Conservation (phyloP, 345 rosid genomes). For the Salix caprea region DNA sequence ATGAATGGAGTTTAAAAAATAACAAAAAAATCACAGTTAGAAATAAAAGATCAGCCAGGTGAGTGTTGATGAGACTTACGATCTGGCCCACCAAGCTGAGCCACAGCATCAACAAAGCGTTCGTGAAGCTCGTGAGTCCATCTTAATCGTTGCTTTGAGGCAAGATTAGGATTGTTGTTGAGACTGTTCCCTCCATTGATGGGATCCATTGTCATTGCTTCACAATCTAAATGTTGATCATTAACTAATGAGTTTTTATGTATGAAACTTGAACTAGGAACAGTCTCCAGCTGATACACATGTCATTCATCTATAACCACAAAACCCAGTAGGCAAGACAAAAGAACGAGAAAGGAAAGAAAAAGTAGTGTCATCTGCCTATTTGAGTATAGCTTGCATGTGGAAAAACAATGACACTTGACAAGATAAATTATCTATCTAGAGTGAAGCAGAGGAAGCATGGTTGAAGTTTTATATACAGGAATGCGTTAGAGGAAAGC, state of each 20-base stretch:
- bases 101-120: constrained; percentile 98
- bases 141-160: constrained; percentile 92
- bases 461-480: too few relatives aligned
- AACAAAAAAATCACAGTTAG: not conserved
- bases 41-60: not conserved
- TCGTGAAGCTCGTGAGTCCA: constrained; percentile 99
- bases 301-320: constrained; percentile 36
- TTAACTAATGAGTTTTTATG: constrained; percentile 42
- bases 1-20: not conserved
- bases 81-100: constrained; percentile 99
- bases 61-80: constrained; percentile 48
- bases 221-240: constrained; percentile 50
- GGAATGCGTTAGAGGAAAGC: too few relatives aligned
- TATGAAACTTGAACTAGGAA: constrained; percentile 40
- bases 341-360: not conserved
- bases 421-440: not conserved
- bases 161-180: constrained; percentile 64
- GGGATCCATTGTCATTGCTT: constrained; percentile 62
- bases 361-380: not conserved
- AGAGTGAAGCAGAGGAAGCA: not conserved
- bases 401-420: not conserved
- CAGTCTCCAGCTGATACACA: constrained; percentile 45
- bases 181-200: constrained; percentile 55
- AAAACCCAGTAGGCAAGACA: constrained; percentile 8
- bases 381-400: not conserved